Base-by-base conservation (phyloP, 352 stramenopile species). In the Pythium inflatum region DNA sequence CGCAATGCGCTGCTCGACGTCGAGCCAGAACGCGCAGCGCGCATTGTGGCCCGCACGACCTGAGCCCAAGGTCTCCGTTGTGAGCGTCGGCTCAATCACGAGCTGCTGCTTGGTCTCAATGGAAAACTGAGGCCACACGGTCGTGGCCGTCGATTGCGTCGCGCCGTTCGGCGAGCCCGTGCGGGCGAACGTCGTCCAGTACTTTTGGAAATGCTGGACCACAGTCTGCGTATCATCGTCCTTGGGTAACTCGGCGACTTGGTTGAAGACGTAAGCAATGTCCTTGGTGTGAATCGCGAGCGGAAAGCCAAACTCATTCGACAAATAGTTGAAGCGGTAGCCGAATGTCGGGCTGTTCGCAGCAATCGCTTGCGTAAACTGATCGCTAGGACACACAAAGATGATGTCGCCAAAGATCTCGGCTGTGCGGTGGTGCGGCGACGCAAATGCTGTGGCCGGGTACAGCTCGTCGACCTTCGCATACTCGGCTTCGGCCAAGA, bases 241-340 rank as follows among this genome's bases (percentile, higher is more conserved):
- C 11, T 33, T 49, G 16, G 51, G 24, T 18, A 63, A 43, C 12
- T 31, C 11, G 5, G 14, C 7, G 12, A 58, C 51, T 4, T 57
- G 13, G 65, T 61, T 66, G 34, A 71, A 71, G 2, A 71, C 65
- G 48, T 56, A 71, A 22, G 40, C 31, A 3, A 66, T 2, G 2
- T 71, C 65, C 2, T 20, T 34, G 2, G 34, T 30, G 48, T 71
- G 65, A 20, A 66, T 2, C 18, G 30, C 65, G 9, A 71, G 45
- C 6, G 55, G 34, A 1, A n/a, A 11, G 0, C 64, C 64, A 22
- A 40, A 5, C 20, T 14, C 24, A 50, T 13, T 50, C 20, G 31
- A 20, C 0, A 55, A 30, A 2, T 49, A 20, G 56, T 71, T 71
- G 65, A 57, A 71, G 9, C 65, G 65, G 56, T 71, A 71, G 45